These are phyloP conservation scores for Fomes fomentarius DNA, from an alignment of 1,284 basidiomycete genomes.

Conservation along the genomic window DNA sequence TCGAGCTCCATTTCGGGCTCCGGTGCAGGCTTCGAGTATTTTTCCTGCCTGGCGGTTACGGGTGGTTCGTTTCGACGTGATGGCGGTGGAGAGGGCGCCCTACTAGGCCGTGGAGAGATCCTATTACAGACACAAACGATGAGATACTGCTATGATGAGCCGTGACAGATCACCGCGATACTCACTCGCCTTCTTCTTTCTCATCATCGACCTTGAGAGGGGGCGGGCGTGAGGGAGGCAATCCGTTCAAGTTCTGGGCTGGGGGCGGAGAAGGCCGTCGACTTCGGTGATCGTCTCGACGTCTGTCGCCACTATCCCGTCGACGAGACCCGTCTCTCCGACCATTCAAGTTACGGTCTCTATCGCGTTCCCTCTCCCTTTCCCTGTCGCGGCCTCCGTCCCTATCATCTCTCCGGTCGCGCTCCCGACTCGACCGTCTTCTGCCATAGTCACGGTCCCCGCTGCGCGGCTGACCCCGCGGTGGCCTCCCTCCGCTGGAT, in stretches of 20 bases:
- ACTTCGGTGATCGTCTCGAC: slow-evolving; percentile 14
- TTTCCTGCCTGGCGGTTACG: background rate
- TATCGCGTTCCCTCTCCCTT: slow-evolving; percentile 29
- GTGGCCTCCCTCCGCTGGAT: slow-evolving; percentile 33
- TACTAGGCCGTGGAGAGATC: slow-evolving; percentile 60
- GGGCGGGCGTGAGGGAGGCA: slow-evolving; percentile 25
- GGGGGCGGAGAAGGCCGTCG: slow-evolving; percentile 22
- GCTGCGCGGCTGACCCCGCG: slow-evolving; percentile 36
- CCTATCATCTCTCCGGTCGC: slow-evolving; percentile 33
- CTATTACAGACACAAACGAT: slow-evolving; percentile 36
- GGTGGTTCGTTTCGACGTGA: slow-evolving; percentile 15
- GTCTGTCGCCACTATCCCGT: slow-evolving; percentile 23
- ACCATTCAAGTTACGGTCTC: slow-evolving; percentile 30
- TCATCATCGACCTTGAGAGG: slow-evolving; percentile 50
- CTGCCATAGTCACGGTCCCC: slow-evolving; percentile 34
- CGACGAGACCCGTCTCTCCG: slow-evolving; percentile 28
- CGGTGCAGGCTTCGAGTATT: background rate
- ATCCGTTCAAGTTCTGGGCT: slow-evolving; percentile 14
- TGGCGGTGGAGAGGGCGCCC: slow-evolving; percentile 30
- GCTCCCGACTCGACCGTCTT: slow-evolving; percentile 42
- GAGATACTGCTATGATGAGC: slow-evolving; percentile 6
- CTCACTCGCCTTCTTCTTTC: slow-evolving; percentile 81
- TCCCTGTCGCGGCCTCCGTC: slow-evolving; percentile 41
- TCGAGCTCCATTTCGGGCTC: slow-evolving; percentile 54
- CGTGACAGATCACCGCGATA: slow-evolving; percentile 36